Base-by-base conservation (phyloP, 176 grass and related monocot species). In the Avena atlantica region DNA sequence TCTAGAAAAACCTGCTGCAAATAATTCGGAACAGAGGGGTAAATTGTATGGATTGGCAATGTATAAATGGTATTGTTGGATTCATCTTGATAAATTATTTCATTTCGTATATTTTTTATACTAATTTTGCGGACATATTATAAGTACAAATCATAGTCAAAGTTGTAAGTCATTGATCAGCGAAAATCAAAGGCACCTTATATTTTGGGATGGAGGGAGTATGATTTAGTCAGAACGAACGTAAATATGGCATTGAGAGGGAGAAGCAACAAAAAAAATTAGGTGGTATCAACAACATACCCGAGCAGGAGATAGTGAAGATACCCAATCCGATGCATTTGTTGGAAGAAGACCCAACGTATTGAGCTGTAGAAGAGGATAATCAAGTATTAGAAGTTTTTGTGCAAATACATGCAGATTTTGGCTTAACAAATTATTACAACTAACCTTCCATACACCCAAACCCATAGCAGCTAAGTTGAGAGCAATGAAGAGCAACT, bases 311-410 rank as follows among this genome's bases (percentile, higher is more conserved):
- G 92, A 81, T n/a, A 98, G 71, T 8, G 93, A 96, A 40, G 92
- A 98, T 17, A 98, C 96, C 93, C 96, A 98, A 64, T 98, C 96
- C 34, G 96, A 98, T 82, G 92, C 86, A 85, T 94, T 95, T 44
- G 96, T 94, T 74, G 96, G 96, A 89, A 98, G 96, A 91, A 98
- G 96, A 85, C 96, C 96, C 90, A 98, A 90, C 1, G 96, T 92
- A 72, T 98, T 98, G 71, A 98, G 93, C 96, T 98, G 77, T 60
- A 83, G 60, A 86, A 91, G 48, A 75, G 55, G 56, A 27, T 8
- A 84, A 44, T 74, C 81, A 89, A 63, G 53, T 71, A 24, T 47
- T 40, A 15, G 45, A 84, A 60, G 74, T 61, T 20, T 24, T 79
- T 86, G 19, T 3, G 79, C 6, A 56, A 58, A 56, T 56, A 61